These are phyloP conservation scores for Fistulina hepatica DNA, from an alignment of 1,284 basidiomycete species.

Conservation along the genomic window DNA sequence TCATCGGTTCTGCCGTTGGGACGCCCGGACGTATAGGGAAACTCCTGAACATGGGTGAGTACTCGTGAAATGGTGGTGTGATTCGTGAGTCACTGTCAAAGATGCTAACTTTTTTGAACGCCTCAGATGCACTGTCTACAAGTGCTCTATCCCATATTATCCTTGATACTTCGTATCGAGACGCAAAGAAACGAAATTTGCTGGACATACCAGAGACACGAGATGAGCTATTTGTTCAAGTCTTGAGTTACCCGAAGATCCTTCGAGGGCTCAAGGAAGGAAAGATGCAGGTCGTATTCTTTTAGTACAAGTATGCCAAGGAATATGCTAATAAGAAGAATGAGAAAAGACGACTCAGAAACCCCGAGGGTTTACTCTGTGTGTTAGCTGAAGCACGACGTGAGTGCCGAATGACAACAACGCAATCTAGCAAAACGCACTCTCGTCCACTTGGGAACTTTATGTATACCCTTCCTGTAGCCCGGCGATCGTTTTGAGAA, in stretches of 20 bases:
- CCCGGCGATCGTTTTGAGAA: slow-evolving; percentile 64
- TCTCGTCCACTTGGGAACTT: slow-evolving; percentile 90
- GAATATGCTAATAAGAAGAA: no score
- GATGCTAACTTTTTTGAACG: no score
- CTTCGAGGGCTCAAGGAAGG: slow-evolving; percentile 54
- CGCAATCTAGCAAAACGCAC: slow-evolving; percentile 34
- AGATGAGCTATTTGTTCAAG: slow-evolving; percentile 66
- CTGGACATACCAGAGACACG: slow-evolving; percentile 75
- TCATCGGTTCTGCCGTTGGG: slow-evolving; percentile 68
- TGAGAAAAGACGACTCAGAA: slow-evolving; percentile 47
- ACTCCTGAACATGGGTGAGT: slow-evolving; percentile 63
- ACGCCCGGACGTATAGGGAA: slow-evolving; percentile 77
- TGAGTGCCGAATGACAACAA: slow-evolving; percentile 9
- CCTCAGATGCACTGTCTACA: slow-evolving; percentile 53
- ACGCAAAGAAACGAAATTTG: slow-evolving; percentile 63
- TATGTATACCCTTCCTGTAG: slow-evolving; percentile 93
- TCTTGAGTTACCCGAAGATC: slow-evolving; percentile 53
- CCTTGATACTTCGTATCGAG: slow-evolving; percentile 58
- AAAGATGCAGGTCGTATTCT: slow-evolving; percentile 66
- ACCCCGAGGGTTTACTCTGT: slow-evolving; percentile 79
- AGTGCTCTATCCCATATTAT: slow-evolving; percentile 74
- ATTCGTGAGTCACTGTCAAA: background rate
- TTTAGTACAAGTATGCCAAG: no score
- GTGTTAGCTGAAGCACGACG: slow-evolving; percentile 51
- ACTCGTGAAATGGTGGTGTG: slow-evolving; percentile 2